A percentile compares a stretch with the other conserved stretches of the same genome.
phyloP scores from a whole-genome alignment of 1,139 yeast genomes.

The Yarrowia galli region DNA sequence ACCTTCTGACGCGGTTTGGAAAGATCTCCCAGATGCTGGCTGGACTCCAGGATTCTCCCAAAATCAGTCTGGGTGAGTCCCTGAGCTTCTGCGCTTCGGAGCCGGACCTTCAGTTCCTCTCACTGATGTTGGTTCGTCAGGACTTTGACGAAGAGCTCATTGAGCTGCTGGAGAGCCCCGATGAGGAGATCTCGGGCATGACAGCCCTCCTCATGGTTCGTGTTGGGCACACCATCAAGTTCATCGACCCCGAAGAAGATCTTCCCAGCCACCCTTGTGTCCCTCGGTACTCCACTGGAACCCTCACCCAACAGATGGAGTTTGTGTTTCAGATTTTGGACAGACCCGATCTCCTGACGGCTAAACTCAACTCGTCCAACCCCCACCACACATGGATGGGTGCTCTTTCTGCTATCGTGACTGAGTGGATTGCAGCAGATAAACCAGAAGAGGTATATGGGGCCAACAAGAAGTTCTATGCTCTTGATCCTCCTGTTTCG shows the following conservation, averaged over 20 bases:
- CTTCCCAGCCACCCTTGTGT: slow-evolving; percentile 22
- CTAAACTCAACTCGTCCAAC: background rate
- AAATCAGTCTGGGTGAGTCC: background rate
- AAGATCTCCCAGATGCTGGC: slow-evolving; percentile 7
- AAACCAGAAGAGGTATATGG: slow-evolving; percentile 1
- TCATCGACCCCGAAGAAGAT: slow-evolving; percentile 16
- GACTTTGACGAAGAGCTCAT: slow-evolving; percentile 7
- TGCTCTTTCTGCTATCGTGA: slow-evolving; percentile 16
- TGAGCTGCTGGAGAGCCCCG: background rate
- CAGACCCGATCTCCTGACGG: slow-evolving; percentile 6
- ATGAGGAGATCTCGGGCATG: slow-evolving; percentile 23
- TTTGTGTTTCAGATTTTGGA: slow-evolving; percentile 24
- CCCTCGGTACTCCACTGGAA: background rate
- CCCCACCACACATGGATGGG: slow-evolving; percentile 37
- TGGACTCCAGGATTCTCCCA: background rate
- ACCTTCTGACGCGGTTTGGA: slow-evolving; percentile 3
- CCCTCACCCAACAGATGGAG: slow-evolving; percentile 16
- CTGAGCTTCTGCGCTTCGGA: slow-evolving; percentile 10
- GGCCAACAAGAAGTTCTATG: background rate
- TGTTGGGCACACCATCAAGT: background rate
- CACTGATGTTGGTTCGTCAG: slow-evolving; percentile 19
- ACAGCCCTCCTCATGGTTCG: slow-evolving; percentile 18
- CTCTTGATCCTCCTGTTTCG: slow-evolving; percentile 17
- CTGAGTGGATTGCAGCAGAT: slow-evolving; percentile 2
- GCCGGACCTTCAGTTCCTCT: slow-evolving; percentile 14